Conservation (phyloP, 495 filamentous ascomycete genomes). For the Podospora bellae-mahoneyi region DNA sequence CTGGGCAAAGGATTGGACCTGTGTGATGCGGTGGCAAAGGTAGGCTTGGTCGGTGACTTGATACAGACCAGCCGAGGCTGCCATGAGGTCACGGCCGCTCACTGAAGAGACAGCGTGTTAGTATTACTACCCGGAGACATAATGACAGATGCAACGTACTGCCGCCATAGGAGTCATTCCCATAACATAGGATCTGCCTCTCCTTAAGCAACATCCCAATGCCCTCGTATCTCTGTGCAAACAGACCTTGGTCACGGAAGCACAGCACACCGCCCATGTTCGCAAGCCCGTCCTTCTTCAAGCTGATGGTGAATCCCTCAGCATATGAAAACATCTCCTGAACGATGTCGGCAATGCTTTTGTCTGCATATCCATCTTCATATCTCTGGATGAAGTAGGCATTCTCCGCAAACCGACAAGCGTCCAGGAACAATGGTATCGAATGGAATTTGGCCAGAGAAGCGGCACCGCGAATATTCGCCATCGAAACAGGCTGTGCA, state of each 20-base stretch:
- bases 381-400: conserved; percentile 14
- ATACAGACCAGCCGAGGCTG: conserved; percentile 12
- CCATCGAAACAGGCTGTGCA: conserved; percentile 8
- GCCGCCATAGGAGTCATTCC: conserved; percentile 14
- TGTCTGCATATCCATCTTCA: conserved; percentile 11
- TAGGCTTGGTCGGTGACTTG: conserved; percentile 12
- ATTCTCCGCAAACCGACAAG: conserved; percentile 12
- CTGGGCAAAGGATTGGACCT: conserved; percentile 10
- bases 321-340: conserved; percentile 14
- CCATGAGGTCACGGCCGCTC: conserved; percentile 14
- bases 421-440: conserved; percentile 6
- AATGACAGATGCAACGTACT: conserved; percentile 7
- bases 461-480: conserved; percentile 2
- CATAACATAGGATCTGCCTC: conserved; percentile 12
- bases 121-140: background rate
- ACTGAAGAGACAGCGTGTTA: background rate
- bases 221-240: conserved; percentile 9
- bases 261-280: conserved; percentile 14
- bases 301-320: conserved; percentile 14
- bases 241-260: conserved; percentile 13
- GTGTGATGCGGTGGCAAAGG: conserved; percentile 9
- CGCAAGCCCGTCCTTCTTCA: conserved; percentile 15
- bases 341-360: conserved; percentile 10
- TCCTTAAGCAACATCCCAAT: conserved; percentile 13
- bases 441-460: background rate